These are phyloP conservation scores for Saitozyma sp. DNA, from an alignment of 768 basidiomycete genomes.

Conservation along the genomic window DNA sequence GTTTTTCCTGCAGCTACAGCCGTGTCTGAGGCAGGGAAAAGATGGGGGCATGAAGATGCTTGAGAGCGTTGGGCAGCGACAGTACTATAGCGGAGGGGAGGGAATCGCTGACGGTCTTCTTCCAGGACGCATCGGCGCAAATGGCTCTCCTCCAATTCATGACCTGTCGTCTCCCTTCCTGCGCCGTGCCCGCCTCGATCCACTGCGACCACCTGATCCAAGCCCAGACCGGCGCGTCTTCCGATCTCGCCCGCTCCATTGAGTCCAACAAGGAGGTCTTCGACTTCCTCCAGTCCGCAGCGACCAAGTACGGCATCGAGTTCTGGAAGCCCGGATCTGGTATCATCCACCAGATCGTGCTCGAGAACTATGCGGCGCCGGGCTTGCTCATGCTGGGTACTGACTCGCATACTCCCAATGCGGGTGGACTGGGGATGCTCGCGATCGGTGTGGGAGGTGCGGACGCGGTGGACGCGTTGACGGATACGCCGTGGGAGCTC, in stretches of 20 bases:
- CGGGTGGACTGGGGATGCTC: conserved; percentile 91
- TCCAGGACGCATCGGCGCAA: conserved; percentile 56
- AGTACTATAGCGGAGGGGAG: neutral
- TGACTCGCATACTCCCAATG: conserved; percentile 98
- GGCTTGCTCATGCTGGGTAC: conserved; percentile 77
- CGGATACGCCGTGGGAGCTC: conserved; percentile 95
- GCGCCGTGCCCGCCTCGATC: conserved; percentile 72
- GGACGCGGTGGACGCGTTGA: conserved; percentile 92
- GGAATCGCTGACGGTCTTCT: conserved; percentile 7
- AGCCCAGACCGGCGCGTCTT: conserved; percentile 80
- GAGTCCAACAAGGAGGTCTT: conserved; percentile 92
- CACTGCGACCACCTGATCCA: conserved; percentile 99
- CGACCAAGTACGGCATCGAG: conserved; percentile 70
- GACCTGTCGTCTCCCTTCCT: conserved; percentile 82
- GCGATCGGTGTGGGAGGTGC: conserved; percentile 99
- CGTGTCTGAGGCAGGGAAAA: no score
- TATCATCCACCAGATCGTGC: conserved; percentile 88
- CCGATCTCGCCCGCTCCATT: conserved; percentile 75
- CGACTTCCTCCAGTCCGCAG: conserved; percentile 91
- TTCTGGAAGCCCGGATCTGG: conserved; percentile 92
- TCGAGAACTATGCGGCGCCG: conserved; percentile 96
- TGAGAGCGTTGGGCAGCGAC: no score
- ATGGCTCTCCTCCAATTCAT: conserved; percentile 86
- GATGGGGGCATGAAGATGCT: no score
- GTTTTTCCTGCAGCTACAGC: no score